These are phyloP conservation scores for Candida verbasci DNA, from an alignment of 805 yeast species.

Conservation along the genomic window DNA sequence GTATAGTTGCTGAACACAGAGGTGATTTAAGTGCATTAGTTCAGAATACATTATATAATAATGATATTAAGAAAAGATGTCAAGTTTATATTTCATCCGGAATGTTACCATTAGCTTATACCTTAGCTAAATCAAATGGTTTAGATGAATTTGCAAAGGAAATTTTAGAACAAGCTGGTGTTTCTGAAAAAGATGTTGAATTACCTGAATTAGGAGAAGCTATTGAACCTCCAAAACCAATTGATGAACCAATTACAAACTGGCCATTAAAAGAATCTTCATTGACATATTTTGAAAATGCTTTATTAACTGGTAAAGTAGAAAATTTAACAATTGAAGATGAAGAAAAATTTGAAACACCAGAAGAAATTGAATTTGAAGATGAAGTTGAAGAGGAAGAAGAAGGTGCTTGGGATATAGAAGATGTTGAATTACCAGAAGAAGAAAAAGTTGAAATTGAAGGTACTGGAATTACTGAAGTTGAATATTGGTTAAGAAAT, in stretches of 20 bases:
- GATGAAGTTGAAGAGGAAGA: constrained; percentile 40
- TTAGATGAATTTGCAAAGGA: constrained; percentile 69
- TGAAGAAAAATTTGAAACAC: constrained; percentile 23
- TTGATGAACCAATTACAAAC: constrained; percentile 42
- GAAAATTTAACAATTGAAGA: constrained; percentile 57
- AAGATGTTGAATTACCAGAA: constrained; percentile 71
- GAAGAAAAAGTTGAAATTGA: constrained; percentile 18
- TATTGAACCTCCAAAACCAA: constrained; percentile 45
- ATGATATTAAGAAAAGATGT: constrained; percentile 72
- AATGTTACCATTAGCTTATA: constrained; percentile 83
- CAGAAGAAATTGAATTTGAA: constrained; percentile 18
- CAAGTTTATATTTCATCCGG: constrained; percentile 73
- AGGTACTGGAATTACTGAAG: constrained; percentile 41
- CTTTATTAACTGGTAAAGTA: constrained; percentile 65
- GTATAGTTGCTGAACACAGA: constrained; percentile 82
- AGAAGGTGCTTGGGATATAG: constrained; percentile 74
- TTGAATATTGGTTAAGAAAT: constrained; percentile 79
- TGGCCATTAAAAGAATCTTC: constrained; percentile 83
- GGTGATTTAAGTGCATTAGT: constrained; percentile 75
- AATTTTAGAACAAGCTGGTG: constrained; percentile 66
- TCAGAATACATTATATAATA: constrained; percentile 75
- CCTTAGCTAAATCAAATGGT: constrained; percentile 86
- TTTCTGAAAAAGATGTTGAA: constrained; percentile 57
- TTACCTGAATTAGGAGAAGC: constrained; percentile 52
- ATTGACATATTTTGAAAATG: constrained; percentile 80